phyloP scores from a whole-genome alignment of 441 rosid genomes.

The Erodium texanum region DNA sequence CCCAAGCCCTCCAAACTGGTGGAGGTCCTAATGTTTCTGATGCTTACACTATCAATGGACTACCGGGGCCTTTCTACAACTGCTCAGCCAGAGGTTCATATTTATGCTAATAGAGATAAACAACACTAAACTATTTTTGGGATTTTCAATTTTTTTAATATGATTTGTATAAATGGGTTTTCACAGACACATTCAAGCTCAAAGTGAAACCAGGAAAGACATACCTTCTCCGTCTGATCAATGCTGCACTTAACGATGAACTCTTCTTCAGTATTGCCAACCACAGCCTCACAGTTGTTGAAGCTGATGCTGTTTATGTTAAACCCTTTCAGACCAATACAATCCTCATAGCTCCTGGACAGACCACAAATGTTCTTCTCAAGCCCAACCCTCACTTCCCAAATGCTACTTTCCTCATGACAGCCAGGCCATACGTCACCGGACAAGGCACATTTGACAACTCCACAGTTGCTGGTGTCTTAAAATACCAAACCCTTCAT shows the following conservation, averaged over 20 bases:
- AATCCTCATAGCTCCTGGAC: constrained; percentile 52
- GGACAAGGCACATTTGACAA: constrained; percentile 30
- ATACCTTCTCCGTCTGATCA: constrained; percentile 51
- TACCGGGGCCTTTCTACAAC: constrained; percentile 48
- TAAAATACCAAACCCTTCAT: constrained; percentile 1
- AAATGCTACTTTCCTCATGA: constrained; percentile 45
- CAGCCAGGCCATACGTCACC: constrained; percentile 40
- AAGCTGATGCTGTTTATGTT: constrained; percentile 54
- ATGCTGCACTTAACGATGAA: constrained; percentile 39
- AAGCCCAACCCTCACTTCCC: constrained; percentile 29
- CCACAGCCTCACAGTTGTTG: constrained; percentile 52
- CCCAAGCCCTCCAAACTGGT: constrained; percentile 34
- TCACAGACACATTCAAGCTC: constrained; percentile 46
- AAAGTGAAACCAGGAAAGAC: constrained; percentile 47
- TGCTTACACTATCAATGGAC: constrained; percentile 41
- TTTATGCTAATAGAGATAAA: not conserved
- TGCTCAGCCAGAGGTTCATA: constrained; percentile 40
- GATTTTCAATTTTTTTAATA: not conserved
- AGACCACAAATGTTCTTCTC: constrained; percentile 48
- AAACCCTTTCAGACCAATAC: constrained; percentile 37
- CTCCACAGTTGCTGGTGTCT: constrained; percentile 31
- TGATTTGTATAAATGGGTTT: not conserved
- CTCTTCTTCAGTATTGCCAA: constrained; percentile 51
- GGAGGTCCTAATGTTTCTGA: constrained; percentile 51
- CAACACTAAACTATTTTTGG: too few species aligned